Evolutionary conservation across 768 basidiomycete genomes (phyloP), one percentile per base, ranked within the genome.

Genomic region (Auricularia sp.): DNA sequence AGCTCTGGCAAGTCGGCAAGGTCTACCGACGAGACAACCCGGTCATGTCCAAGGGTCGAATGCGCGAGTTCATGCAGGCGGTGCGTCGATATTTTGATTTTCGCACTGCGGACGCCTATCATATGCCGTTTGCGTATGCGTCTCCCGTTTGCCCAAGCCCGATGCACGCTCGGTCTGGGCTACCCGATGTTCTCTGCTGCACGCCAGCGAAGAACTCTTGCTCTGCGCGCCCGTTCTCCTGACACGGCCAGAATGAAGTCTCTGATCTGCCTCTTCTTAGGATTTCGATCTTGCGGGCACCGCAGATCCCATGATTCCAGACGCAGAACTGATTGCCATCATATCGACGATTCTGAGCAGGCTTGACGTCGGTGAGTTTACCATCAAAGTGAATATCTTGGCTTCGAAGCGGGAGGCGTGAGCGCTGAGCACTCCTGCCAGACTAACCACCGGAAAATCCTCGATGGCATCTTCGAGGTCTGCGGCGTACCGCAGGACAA

Each of bases 31-130:
- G 97, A 72, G 97, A 99, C 76, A 93, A 88, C 68, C 97, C 97
- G 0, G 95, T 95, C 65, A 94, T 98, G 89, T 89, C 88, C 35
- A 99, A 99, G 78, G 97, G 97, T 0, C 82, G 97, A 34, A 97
- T 99, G 95, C 85, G 97, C 66, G 97, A 99, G 78, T 99, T 99
- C 72, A 92, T 90, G 71, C 97, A 99, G 76, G 97, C 96, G 67
- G 93, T 94, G 69, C 69, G 85, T 78, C 18, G 14, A n/a, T n/a
- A n/a, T n/a, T n/a, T n/a, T n/a, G n/a, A n/a, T n/a, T n/a, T n/a
- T n/a, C n/a, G n/a, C n/a, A n/a, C n/a, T n/a, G n/a, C n/a, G n/a
- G n/a, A n/a, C n/a, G n/a, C n/a, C n/a, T n/a, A n/a, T n/a, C n/a
- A n/a, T n/a, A n/a, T n/a, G n/a, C n/a, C n/a, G n/a, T n/a, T n/a